These are phyloP conservation scores for Lepidium campestre DNA, from an alignment of 441 rosid genomes.

Conservation along the genomic window DNA sequence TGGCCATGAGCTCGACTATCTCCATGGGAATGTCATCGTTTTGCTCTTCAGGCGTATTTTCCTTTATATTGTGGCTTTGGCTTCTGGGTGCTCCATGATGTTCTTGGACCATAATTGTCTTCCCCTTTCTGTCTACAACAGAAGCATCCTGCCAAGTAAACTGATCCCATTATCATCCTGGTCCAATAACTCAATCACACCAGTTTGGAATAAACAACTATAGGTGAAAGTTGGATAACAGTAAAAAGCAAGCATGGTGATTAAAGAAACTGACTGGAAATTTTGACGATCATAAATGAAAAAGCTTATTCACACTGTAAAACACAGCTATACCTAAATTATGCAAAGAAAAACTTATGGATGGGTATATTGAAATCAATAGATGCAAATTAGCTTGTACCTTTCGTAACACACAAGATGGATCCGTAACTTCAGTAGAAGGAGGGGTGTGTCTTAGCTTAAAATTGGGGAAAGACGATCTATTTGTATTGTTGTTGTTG, in stretches of 20 bases:
- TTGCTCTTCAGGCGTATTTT: slow-evolving; percentile 43
- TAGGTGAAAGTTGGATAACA: neutral
- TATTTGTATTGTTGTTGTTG: slow-evolving; percentile 23
- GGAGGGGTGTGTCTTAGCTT: slow-evolving; percentile 33
- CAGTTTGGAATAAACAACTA: slow-evolving; percentile 1
- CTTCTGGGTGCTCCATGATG: slow-evolving; percentile 32
- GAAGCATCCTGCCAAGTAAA: slow-evolving; percentile 47
- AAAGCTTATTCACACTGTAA: neutral
- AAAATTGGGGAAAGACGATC: slow-evolving; percentile 34
- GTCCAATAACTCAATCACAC: neutral
- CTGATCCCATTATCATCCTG: neutral
- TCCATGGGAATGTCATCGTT: slow-evolving; percentile 95
- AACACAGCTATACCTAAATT: neutral
- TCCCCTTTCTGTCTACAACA: slow-evolving; percentile 39
- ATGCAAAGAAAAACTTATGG: neutral
- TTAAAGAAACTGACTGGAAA: neutral
- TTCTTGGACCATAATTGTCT: slow-evolving; percentile 31
- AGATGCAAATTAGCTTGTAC: slow-evolving; percentile 35
- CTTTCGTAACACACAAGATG: slow-evolving; percentile 47
- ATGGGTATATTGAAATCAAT: neutral
- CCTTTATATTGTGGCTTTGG: slow-evolving; percentile 32
- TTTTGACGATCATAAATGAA: neutral
- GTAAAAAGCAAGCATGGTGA: neutral
- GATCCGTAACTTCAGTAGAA: slow-evolving; percentile 32
- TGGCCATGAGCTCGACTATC: slow-evolving; percentile 94